Base-by-base conservation (phyloP, 1,284 basidiomycete genomes). In the Trichosporon asahii region DNA sequence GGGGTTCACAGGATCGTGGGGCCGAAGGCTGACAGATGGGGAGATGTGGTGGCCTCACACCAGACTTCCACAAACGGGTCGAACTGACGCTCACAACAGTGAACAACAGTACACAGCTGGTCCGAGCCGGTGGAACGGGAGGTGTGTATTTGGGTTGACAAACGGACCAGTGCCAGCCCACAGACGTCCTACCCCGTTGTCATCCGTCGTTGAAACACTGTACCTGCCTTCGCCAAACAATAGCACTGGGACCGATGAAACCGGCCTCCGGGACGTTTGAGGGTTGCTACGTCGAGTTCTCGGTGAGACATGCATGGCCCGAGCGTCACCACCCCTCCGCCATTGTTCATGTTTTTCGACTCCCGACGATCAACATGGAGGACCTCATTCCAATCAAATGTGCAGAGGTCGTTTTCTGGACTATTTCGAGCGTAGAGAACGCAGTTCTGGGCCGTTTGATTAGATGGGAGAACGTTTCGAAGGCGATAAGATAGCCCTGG, bases 371-470 rank as follows among this genome's bases (percentile, higher is more conserved):
- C 57, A 31, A 6, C 27, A n/a, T 29, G 14, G 29, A 61, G 18
- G 57, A 61, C 57, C 57, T 61, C 57, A 61, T 61, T 61, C 57
- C 57, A 61, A 61, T 61, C 57, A 61, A 61, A 61, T 61, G 23
- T 61, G 15, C 57, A 61, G 29, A 5, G 57, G 27, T 18, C 11
- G 14, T 18, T 33, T 33, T 61, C 57, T 61, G 27, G 57, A 31
- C 29, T 3, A 8, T 12, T 11, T 2, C 5, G 18, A n/a, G 57
- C 29, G 57, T 31, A n/a, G 15, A 3, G 6, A 11, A n/a, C 27
- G 29, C 27, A 31, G 2, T 61, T 61, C 57, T 9, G 27, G 15
- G 57, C 14, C 57, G 18, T 31, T 14, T 18, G 27, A 31, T 11
- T 9, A n/a, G 15, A 15, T 33, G 27, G 11, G 18, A 14, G 57